Evolutionary conservation across 2,329 filamentous ascomycete genomes (phyloP), one percentile per base, ranked within the genome.

Genomic region (Clonostachys rosea): DNA sequence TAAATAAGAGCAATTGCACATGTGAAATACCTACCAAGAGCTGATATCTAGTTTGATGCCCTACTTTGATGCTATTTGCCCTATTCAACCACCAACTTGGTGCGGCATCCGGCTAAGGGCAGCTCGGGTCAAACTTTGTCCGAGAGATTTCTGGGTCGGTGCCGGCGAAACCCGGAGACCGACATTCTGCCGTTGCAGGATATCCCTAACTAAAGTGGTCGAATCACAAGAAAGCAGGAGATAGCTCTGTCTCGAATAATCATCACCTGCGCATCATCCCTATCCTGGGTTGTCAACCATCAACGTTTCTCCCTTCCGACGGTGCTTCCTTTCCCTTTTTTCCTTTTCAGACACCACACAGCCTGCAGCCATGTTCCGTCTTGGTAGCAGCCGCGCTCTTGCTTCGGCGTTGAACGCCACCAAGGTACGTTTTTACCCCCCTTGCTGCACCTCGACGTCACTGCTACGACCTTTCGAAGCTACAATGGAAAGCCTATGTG

Each of bases 351-450:
- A 24, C 36, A 40, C 24, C 43, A 34, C 36, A 16, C 45, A 24
- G 8, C 11, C 18, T 41, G 34, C n/a, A 36, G 20, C 24, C 62
- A 96, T 96, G 91, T 95, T 91, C 78, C 94, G 86, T 73, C 75
- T 95, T 68, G 86, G 86, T 68, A 86, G 90, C 75, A 87, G 82
- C 74, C 82, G 87, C 71, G 86, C 87, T 68, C 75, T 92, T 74
- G 83, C 87, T 68, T 84, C 87, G 73, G 87, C 87, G 70, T 71
- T 95, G 69, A 85, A 84, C 71, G 83, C 86, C 67, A 81, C 83
- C 70, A 86, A 84, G 78, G 90, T 91, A 73, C 68, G 78, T 70
- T 44, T 13, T 12, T 7, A 6, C 24, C 24, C 24, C 24, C 24
- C 24, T 30, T 30, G 24, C 30, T 36, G 17, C 37, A n/a, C 16